These are phyloP conservation scores for Cystobasidium onofrii DNA, from an alignment of 768 basidiomycete genomes.

Conservation along the genomic window DNA sequence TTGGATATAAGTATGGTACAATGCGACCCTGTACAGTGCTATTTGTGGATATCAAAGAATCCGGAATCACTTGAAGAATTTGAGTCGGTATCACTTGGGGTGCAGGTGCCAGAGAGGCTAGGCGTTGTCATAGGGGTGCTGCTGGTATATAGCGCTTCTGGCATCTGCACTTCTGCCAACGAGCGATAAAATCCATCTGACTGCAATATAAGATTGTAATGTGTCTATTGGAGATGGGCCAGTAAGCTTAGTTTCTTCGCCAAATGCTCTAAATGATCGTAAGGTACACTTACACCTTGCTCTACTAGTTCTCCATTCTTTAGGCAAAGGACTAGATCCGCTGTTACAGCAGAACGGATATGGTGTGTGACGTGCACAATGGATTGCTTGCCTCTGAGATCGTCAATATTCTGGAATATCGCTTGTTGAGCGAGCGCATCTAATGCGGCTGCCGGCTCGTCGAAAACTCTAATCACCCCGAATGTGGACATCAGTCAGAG, in stretches of 20 bases:
- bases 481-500: not conserved
- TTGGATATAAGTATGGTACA: too few species aligned
- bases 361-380: not conserved
- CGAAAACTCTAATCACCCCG: not conserved
- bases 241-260: not conserved
- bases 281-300: not conserved
- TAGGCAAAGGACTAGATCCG: not conserved
- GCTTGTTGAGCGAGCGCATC: not conserved
- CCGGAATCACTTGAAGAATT: not conserved
- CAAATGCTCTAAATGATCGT: not conserved
- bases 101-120: not conserved
- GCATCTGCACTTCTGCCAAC: not conserved
- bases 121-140: not conserved
- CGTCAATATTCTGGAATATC: not conserved
- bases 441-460: not conserved
- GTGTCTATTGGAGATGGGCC: not conserved
- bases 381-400: not conserved
- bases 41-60: not conserved
- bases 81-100: not conserved
- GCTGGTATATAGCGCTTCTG: not conserved
- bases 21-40: not conserved
- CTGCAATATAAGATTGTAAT: not conserved
- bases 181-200: not conserved
- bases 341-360: not conserved
- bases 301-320: not conserved